Evolutionary conservation across 208 protist genomes (phyloP).

Genomic region (Acanthamoeba quina): DNA sequence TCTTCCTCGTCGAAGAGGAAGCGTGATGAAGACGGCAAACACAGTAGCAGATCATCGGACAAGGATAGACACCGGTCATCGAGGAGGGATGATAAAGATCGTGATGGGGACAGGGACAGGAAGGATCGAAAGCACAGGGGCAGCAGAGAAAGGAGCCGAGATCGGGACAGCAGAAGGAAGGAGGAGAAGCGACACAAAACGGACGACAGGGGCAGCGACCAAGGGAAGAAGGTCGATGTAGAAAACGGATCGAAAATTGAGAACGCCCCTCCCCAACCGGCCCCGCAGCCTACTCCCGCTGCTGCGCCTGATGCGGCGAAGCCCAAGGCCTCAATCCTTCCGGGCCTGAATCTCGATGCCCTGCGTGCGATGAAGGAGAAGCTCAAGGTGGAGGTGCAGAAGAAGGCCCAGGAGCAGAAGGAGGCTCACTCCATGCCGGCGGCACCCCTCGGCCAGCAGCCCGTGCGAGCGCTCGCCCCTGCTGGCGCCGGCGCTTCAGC

Average conservation of each 20-base stretch:
- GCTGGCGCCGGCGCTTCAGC: neutral
- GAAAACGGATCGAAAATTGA: constrained; percentile 12
- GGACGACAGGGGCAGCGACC: neutral
- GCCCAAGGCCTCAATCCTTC: neutral
- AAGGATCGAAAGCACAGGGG: neutral
- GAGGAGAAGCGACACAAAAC: constrained; percentile 42
- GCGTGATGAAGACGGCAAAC: neutral
- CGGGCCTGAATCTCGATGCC: constrained; percentile 14
- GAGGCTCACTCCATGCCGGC: neutral
- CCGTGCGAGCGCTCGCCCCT: neutral
- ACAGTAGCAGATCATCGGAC: neutral
- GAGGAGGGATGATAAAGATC: neutral
- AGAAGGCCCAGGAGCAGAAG: constrained; percentile 1
- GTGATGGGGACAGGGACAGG: neutral
- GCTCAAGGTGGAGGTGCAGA: constrained; percentile 15
- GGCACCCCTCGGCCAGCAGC: neutral
- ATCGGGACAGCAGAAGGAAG: neutral
- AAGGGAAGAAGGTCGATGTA: neutral
- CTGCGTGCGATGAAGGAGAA: constrained; percentile 28
- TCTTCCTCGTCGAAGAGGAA: constrained; percentile 16
- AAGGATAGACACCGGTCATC: neutral
- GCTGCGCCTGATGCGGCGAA: neutral
- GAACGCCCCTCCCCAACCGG: neutral
- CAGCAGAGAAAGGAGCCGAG: constrained; percentile 9
- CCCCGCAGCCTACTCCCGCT: neutral